Evolutionary conservation across 192 early-diverging fungal genomes (phyloP).

Genomic region (Powellomyces hirtus): DNA sequence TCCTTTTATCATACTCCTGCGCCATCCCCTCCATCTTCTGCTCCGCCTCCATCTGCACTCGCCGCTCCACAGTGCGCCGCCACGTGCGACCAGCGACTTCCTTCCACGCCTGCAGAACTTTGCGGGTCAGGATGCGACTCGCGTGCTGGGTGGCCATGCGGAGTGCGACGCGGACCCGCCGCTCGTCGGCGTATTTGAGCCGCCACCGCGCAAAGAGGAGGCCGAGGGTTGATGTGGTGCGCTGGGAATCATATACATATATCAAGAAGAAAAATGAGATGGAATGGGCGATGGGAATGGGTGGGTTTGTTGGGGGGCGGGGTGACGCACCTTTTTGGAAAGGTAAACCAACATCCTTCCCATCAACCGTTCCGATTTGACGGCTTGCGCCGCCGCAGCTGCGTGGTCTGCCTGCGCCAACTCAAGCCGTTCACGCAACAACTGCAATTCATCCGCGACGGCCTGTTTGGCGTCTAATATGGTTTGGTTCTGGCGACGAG

Average conservation of each 20-base stretch:
- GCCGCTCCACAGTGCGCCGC: conserved; percentile 34
- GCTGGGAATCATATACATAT: not conserved
- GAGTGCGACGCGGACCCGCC: conserved; percentile 16
- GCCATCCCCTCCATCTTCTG: conserved; percentile 30
- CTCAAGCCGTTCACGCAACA: conserved; percentile 3
- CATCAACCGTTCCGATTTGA: conserved; percentile 4
- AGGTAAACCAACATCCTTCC: conserved; percentile 21
- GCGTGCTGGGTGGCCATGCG: conserved; percentile 21
- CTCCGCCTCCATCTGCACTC: conserved; percentile 41
- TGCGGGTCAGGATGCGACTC: not conserved
- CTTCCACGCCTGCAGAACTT: conserved; percentile 38
- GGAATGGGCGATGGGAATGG: no score
- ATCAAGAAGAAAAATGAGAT: no score
- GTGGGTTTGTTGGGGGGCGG: no score
- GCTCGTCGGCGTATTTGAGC: conserved; percentile 22
- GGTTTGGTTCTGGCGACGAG: conserved; percentile 1
- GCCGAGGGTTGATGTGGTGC: not conserved
- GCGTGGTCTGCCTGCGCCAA: conserved; percentile 3
- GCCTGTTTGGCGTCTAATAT: not conserved
- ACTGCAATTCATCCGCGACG: conserved; percentile 2
- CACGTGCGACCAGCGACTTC: conserved; percentile 36
- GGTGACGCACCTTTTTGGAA: conserved; percentile 1
- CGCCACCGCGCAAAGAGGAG: conserved; percentile 33
- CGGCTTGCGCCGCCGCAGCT: not conserved
- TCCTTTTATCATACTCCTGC: conserved; percentile 34